These are phyloP conservation scores for Chlorella vulgaris DNA, from an alignment of 139 green algal species.

Conservation along the genomic window DNA sequence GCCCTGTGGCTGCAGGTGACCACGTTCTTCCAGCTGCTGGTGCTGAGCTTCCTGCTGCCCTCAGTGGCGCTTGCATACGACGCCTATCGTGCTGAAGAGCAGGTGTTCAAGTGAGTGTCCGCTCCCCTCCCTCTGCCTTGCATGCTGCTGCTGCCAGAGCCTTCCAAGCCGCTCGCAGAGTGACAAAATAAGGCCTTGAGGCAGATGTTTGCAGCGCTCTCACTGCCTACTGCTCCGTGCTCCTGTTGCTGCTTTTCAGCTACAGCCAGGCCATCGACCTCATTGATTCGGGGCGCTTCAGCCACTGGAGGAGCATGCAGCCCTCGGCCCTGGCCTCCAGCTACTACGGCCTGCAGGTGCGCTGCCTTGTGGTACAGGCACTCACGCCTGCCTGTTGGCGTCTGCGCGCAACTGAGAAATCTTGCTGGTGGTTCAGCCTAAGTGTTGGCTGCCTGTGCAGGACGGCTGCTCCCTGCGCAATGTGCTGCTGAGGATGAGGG, in stretches of 20 bases:
- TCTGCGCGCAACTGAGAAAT: background rate
- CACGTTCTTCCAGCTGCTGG: constrained; percentile 21
- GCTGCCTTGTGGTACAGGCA: background rate
- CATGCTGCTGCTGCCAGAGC: background rate
- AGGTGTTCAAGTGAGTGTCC: constrained; percentile 35
- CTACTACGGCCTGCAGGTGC: constrained; percentile 27
- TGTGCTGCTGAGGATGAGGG: constrained; percentile 31
- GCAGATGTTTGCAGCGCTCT: no score
- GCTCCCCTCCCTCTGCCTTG: background rate
- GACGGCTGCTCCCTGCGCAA: constrained; percentile 5
- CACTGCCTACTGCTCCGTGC: no score
- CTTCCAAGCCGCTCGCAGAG: no score
- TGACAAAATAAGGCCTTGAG: no score
- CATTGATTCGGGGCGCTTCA: constrained; percentile 17
- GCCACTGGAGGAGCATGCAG: background rate
- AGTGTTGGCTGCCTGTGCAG: background rate
- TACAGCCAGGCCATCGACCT: constrained; percentile 19
- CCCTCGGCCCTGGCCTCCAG: background rate
- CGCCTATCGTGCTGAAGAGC: constrained; percentile 21
- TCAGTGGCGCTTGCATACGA: constrained; percentile 9
- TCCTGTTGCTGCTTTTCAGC: no score
- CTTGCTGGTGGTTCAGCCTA: background rate
- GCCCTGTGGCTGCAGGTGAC: background rate
- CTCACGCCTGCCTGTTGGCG: no score
- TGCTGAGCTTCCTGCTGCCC: background rate